Conservation (phyloP, 352 stramenopile genomes). For the Phytophthora cryptogea region DNA sequence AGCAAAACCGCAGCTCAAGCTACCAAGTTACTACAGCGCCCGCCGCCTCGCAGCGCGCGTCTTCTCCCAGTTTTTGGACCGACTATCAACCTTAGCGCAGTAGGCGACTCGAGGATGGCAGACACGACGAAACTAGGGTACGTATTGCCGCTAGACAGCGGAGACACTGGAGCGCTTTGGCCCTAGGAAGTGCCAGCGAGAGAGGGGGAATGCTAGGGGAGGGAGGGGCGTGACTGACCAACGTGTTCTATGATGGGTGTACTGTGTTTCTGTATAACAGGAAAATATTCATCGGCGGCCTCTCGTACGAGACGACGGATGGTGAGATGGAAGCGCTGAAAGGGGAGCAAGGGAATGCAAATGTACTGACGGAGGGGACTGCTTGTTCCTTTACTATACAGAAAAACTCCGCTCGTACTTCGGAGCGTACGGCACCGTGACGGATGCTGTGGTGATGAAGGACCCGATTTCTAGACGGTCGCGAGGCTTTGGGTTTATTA, state of each 20-base stretch:
- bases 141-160: neutral
- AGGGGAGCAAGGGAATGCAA: neutral
- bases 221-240: slow-evolving; percentile 10
- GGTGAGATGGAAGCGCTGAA: slow-evolving; percentile 40
- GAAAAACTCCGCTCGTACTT: slow-evolving; percentile 92
- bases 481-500: slow-evolving; percentile 94
- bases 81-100: slow-evolving; percentile 25
- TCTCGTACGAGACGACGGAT: slow-evolving; percentile 91
- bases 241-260: slow-evolving; percentile 5
- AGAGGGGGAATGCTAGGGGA: neutral
- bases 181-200: neutral
- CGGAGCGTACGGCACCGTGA: slow-evolving; percentile 86
- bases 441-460: slow-evolving; percentile 94
- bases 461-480: slow-evolving; percentile 91
- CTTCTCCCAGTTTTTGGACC: slow-evolving; percentile 10
- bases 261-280: slow-evolving; percentile 42
- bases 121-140: slow-evolving; percentile 53
- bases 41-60: neutral
- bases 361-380: neutral
- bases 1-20: neutral
- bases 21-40: neutral
- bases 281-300: slow-evolving; percentile 92
- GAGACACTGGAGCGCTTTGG: neutral
- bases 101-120: slow-evolving; percentile 43
- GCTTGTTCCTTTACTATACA: slow-evolving; percentile 33